Evolutionary conservation across 1,139 yeast species (phyloP).

Genomic region (Nadsonia starkeyi-henricii): DNA sequence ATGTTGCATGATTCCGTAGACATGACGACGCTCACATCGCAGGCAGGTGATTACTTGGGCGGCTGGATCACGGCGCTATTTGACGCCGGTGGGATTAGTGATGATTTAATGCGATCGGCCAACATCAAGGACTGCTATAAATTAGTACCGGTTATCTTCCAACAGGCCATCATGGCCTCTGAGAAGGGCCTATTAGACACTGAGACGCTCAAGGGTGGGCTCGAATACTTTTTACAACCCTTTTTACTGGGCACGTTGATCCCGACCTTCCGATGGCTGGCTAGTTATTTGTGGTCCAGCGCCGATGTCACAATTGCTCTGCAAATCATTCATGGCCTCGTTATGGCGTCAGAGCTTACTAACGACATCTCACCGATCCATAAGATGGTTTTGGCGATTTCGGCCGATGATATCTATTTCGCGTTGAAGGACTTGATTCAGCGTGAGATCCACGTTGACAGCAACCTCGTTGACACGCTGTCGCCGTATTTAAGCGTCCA

Average conservation of each 20-base stretch:
- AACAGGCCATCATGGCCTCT: constrained; percentile 56
- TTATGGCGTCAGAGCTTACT: constrained; percentile 24
- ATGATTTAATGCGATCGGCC: constrained; percentile 57
- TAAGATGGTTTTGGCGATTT: constrained; percentile 21
- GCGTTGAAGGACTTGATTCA: constrained; percentile 6
- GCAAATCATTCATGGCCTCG: constrained; percentile 22
- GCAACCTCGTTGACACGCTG: not conserved
- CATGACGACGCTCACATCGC: constrained; percentile 14
- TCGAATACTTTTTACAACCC: constrained; percentile 54
- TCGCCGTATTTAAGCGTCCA: not conserved
- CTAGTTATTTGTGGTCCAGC: constrained; percentile 26
- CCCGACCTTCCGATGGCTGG: constrained; percentile 29
- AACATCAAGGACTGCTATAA: constrained; percentile 54
- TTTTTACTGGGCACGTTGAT: constrained; percentile 35
- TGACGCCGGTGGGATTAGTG: constrained; percentile 78
- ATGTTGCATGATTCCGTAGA: constrained; percentile 3
- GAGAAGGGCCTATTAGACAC: constrained; percentile 38
- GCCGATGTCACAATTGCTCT: constrained; percentile 20
- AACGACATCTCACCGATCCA: constrained; percentile 28
- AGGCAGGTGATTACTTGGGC: constrained; percentile 35
- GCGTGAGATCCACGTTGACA: not conserved
- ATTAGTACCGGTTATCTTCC: constrained; percentile 58
- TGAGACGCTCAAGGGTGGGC: constrained; percentile 39
- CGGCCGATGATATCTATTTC: constrained; percentile 18
- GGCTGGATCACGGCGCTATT: constrained; percentile 76